phyloP scores from a whole-genome alignment of 768 basidiomycete genomes.

The Pulveroboletus sp. region DNA sequence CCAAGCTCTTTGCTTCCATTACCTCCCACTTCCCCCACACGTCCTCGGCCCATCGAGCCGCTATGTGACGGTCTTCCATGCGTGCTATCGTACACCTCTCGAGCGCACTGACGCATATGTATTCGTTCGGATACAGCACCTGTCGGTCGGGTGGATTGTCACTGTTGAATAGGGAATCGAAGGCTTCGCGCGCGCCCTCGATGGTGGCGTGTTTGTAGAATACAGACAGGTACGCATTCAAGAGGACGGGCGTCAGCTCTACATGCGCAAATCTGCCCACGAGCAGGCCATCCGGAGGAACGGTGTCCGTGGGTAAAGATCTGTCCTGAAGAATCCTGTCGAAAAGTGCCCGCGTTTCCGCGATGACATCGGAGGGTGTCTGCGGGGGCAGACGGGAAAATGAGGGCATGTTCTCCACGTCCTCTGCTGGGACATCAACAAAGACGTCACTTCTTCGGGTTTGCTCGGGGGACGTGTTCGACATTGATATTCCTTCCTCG shows the following conservation, averaged over 20 bases:
- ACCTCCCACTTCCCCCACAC: conserved; percentile 65
- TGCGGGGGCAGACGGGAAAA: conserved; percentile 65
- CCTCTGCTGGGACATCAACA: conserved; percentile 3
- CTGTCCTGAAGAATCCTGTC: conserved; percentile 50
- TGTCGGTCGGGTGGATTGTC: conserved; percentile 4
- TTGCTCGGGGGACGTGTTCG: conserved; percentile 3
- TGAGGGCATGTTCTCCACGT: conserved; percentile 8
- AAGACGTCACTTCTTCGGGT: neutral
- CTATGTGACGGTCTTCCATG: conserved; percentile 44
- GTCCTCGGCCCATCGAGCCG: conserved; percentile 50
- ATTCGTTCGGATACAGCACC: conserved; percentile 45
- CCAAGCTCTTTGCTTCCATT: conserved; percentile 40
- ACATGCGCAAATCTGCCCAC: conserved; percentile 54
- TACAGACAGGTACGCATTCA: conserved; percentile 81
- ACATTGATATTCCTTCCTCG: neutral
- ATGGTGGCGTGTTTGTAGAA: conserved; percentile 59
- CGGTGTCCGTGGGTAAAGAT: neutral
- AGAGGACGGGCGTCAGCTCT: conserved; percentile 51
- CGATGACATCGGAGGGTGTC: conserved; percentile 63
- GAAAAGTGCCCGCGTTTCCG: conserved; percentile 67
- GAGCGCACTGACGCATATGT: conserved; percentile 61
- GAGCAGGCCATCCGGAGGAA: conserved; percentile 4
- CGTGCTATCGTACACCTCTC: conserved; percentile 53
- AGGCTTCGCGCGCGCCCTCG: conserved; percentile 44
- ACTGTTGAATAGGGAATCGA: conserved; percentile 46